Evolutionary conservation across 2,329 filamentous ascomycete genomes (phyloP).

Genomic region (Lasiodiplodia citricola): DNA sequence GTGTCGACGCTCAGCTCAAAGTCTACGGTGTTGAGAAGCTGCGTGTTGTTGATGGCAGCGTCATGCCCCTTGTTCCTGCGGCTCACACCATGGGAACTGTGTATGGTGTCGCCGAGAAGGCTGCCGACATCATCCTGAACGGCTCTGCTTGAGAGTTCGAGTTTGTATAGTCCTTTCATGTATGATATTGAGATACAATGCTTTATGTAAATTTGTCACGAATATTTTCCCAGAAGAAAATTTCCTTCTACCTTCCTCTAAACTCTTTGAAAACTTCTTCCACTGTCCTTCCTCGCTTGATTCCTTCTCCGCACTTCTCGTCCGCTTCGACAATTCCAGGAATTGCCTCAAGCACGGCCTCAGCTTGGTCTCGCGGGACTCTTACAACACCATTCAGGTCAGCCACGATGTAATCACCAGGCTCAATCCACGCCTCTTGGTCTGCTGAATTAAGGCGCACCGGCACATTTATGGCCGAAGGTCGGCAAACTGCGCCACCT

Average conservation of each 20-base stretch:
- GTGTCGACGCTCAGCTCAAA: conserved; percentile 36
- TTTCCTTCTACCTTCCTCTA: conserved; percentile 1
- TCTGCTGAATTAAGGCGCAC: not conserved
- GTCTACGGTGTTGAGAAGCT: conserved; percentile 36
- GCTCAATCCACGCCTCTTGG: not conserved
- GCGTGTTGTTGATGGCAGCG: conserved; percentile 34
- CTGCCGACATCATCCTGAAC: conserved; percentile 8
- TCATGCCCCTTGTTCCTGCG: conserved; percentile 30
- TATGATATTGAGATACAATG: not conserved
- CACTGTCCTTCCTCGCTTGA: not conserved
- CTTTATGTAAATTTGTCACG: not conserved
- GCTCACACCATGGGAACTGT: conserved; percentile 28
- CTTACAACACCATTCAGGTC: conserved; percentile 78
- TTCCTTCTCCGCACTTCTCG: conserved; percentile 1
- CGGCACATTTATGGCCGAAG: not conserved
- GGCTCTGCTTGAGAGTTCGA: not conserved
- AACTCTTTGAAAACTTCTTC: conserved; percentile 9
- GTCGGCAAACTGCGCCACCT: not conserved
- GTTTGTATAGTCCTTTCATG: not conserved
- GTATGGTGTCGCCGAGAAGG: conserved; percentile 35
- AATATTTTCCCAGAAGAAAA: no score
- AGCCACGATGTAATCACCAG: conserved; percentile 52
- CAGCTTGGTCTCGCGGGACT: conserved; percentile 76
- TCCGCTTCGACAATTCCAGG: conserved; percentile 2
- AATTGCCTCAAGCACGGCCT: conserved; percentile 54